These are phyloP conservation scores for Aspergillus ustus DNA, from an alignment of 2,329 filamentous ascomycete genomes.

Conservation along the genomic window DNA sequence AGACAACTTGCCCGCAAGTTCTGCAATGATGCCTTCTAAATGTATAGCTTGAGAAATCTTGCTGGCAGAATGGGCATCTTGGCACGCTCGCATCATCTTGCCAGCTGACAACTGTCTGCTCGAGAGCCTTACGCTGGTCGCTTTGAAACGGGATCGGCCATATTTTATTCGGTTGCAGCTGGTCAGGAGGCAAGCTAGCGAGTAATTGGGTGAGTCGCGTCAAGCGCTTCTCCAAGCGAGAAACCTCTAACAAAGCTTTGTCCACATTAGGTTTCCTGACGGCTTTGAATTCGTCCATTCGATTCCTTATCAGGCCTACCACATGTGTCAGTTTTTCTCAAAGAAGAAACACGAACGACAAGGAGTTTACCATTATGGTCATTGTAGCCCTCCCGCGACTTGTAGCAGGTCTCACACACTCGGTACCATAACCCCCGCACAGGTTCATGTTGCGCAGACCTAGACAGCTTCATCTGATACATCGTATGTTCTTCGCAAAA, in stretches of 20 bases:
- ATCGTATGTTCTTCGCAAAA: slow-evolving; percentile 99
- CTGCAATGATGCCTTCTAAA: slow-evolving; percentile 94
- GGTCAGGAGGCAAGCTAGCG: slow-evolving; percentile 72
- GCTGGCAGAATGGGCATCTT: slow-evolving; percentile 91
- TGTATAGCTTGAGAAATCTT: slow-evolving; percentile 91
- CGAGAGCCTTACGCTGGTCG: slow-evolving; percentile 76
- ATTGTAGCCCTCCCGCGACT: slow-evolving; percentile 93
- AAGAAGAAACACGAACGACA: not conserved
- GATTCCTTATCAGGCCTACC: slow-evolving; percentile 67
- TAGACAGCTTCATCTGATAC: slow-evolving; percentile 98
- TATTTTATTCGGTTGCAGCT: slow-evolving; percentile 56
- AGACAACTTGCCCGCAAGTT: slow-evolving; percentile 90
- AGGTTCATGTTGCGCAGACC: slow-evolving; percentile 87
- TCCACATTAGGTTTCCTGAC: slow-evolving; percentile 80
- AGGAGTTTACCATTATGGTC: slow-evolving; percentile 68
- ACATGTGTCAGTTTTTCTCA: slow-evolving; percentile 1
- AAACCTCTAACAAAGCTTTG: slow-evolving; percentile 83
- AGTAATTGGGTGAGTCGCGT: slow-evolving; percentile 87
- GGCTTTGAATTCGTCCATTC: slow-evolving; percentile 70
- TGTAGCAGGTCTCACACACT: slow-evolving; percentile 99
- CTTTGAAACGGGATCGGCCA: slow-evolving; percentile 68
- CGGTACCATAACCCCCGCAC: slow-evolving; percentile 89
- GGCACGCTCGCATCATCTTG: slow-evolving; percentile 83
- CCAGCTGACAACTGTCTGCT: slow-evolving; percentile 94
- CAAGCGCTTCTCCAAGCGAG: slow-evolving; percentile 85